Conservation (phyloP, 2,329 filamentous ascomycete species). For the Ophiostoma himal-ulmi region DNA sequence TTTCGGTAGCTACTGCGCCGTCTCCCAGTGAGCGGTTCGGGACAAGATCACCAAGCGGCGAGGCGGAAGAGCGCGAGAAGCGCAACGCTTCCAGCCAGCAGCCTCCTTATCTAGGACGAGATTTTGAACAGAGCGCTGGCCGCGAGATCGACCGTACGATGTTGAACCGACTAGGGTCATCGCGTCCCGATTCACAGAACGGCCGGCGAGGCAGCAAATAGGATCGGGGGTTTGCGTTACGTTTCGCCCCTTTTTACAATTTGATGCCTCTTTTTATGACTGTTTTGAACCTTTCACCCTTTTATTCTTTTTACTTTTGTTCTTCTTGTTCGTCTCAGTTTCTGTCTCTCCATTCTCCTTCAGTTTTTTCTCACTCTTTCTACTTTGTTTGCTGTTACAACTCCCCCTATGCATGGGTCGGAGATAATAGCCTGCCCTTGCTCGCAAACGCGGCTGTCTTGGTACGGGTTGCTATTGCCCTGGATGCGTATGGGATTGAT, state of each 20-base stretch:
- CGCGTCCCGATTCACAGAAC: conserved; percentile 12
- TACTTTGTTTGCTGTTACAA: background rate
- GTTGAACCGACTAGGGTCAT: conserved; percentile 41
- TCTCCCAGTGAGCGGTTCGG: conserved; percentile 37
- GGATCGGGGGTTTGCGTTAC: background rate
- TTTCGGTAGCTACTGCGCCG: conserved; percentile 29
- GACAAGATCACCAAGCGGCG: conserved; percentile 27
- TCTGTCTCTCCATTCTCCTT: background rate
- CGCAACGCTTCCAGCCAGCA: conserved; percentile 40
- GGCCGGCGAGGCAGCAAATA: conserved; percentile 5
- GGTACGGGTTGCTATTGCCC: background rate
- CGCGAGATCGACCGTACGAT: conserved; percentile 52
- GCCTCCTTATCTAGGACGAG: conserved; percentile 44
- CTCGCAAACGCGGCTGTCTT: background rate
- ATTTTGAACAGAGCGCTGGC: conserved; percentile 32
- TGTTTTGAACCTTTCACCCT: background rate
- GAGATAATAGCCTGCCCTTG: background rate
- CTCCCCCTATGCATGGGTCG: conserved; percentile 4
- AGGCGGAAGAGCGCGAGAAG: conserved; percentile 33
- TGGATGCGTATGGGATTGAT: background rate
- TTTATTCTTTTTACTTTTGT: background rate
- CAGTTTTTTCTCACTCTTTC: background rate
- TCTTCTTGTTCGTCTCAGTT: background rate
- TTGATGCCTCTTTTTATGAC: background rate
- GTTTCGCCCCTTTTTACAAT: background rate